These are phyloP conservation scores for Batrachochytrium dendrobatidis DNA, from an alignment of 371 early-diverging fungal genomes.

Conservation along the genomic window DNA sequence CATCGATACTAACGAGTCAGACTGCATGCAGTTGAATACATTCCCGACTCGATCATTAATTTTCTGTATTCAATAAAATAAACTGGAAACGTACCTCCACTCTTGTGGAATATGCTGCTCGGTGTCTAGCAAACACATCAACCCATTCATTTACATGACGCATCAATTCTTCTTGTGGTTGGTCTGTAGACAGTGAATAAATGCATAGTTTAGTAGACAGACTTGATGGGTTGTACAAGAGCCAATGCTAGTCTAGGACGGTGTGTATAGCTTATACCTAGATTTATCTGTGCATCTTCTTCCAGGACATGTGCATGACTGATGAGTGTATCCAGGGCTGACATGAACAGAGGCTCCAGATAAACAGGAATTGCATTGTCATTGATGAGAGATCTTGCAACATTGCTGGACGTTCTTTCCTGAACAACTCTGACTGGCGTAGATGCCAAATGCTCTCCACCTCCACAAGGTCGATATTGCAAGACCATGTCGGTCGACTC, in stretches of 20 bases:
- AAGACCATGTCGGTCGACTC: no score
- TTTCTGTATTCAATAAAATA: background rate
- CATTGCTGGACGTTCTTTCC: no score
- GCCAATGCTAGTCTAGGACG: background rate
- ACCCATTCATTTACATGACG: slow-evolving; percentile 1
- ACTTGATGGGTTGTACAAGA: background rate
- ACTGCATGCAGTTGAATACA: background rate
- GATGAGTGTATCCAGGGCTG: slow-evolving; percentile 1
- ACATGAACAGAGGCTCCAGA: background rate
- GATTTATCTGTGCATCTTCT: background rate
- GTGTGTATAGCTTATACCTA: background rate
- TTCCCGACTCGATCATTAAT: background rate
- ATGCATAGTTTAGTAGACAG: background rate
- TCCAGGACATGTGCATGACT: background rate
- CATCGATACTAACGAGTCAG: background rate
- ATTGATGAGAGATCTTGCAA: background rate
- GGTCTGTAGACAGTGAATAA: background rate
- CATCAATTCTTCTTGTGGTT: background rate
- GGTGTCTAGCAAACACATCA: background rate
- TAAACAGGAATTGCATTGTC: background rate
- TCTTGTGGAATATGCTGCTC: background rate
- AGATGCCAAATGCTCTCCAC: no score
- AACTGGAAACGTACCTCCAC: slow-evolving; percentile 7
- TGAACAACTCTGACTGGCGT: no score
- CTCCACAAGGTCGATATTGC: no score